Base-by-base conservation (phyloP, 148 eudicot genomes). In the Rheum nobile region DNA sequence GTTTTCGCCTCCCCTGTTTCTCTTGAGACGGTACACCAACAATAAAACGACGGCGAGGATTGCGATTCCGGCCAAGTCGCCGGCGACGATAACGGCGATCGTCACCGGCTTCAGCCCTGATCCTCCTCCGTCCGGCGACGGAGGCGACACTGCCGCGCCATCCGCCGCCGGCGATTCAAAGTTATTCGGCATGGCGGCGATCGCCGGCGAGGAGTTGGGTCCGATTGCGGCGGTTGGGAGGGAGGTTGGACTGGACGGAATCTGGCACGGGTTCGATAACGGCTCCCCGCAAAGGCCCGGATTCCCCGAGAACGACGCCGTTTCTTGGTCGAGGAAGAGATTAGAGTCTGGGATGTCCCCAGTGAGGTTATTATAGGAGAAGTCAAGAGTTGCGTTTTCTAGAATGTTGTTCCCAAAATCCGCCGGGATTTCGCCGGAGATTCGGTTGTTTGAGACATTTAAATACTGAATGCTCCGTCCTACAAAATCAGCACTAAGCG, bases 141-240 rank as follows among this genome's bases (percentile, higher is more conserved):
- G 16, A 1, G 47, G 28, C 19, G 21, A 10, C 74, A 11, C 35
- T 26, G 75, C 0, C 79, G 41, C 6, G 72, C 75, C 1, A 67
- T 84, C 37, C 71, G 34, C 44, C 48, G 82, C 83, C 16, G 32
- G 26, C 0, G 91, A 84, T 32, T 80, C 73, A 14, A 77, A 55
- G 67, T 82, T 65, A 22, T 84, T 89, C 0, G 98, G 98, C 24
- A 93, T 87, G 7, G 90, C 96, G 14, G 96, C 96, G 8, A 90
- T 77, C 22, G 96, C 98, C 10, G 96, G 98, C 0, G 96, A 85
- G 0, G 96, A 84, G 8, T 78, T 71, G 29, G 86, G 78, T 19
- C 75, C 48, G 50, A 26, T 67, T 16, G 77, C 37, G 22, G 71
- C 63, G 41, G 38, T 71, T 0, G 86, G 83, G 16, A 75, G 78